phyloP scores from a whole-genome alignment of 2,329 filamentous ascomycete genomes.

The Boeremia exigua region DNA sequence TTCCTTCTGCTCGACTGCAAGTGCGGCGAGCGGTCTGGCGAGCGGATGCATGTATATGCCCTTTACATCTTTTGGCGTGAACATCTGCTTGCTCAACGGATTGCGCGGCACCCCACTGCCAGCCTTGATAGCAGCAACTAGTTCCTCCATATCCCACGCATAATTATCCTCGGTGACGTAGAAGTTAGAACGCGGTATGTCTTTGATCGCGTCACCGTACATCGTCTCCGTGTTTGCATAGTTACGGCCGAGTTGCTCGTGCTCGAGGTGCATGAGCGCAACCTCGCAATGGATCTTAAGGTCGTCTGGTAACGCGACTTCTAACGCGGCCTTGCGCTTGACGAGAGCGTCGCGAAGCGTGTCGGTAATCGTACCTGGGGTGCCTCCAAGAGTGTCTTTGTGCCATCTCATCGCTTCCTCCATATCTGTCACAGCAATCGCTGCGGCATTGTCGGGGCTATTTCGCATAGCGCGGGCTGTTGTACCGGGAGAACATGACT shows the following conservation, averaged over 20 bases:
- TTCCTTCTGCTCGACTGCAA: constrained; percentile 39
- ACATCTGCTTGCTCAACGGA: constrained; percentile 43
- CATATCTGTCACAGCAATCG: constrained; percentile 32
- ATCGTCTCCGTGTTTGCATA: constrained; percentile 48
- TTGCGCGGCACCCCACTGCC: constrained; percentile 44
- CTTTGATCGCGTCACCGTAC: constrained; percentile 38
- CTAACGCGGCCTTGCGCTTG: constrained; percentile 32
- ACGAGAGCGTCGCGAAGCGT: constrained; percentile 36
- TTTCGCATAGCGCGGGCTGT: constrained; percentile 33
- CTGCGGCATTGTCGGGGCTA: constrained; percentile 27
- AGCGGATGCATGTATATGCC: constrained; percentile 37
- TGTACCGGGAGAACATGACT: constrained; percentile 28
- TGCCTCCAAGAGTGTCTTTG: constrained; percentile 21
- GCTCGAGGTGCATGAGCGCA: constrained; percentile 46
- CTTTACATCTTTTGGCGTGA: constrained; percentile 42
- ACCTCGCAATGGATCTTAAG: constrained; percentile 35
- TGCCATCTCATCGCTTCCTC: constrained; percentile 34
- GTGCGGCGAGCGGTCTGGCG: constrained; percentile 34
- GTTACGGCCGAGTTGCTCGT: constrained; percentile 41
- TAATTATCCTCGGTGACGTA: constrained; percentile 50
- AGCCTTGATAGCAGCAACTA: constrained; percentile 39
- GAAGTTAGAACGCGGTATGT: constrained; percentile 45
- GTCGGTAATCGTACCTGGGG: constrained; percentile 25
- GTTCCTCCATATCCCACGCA: constrained; percentile 49
- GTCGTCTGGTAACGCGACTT: constrained; percentile 32